Conservation (phyloP, 2,329 filamentous ascomycete species). For the Orbilia javanica region DNA sequence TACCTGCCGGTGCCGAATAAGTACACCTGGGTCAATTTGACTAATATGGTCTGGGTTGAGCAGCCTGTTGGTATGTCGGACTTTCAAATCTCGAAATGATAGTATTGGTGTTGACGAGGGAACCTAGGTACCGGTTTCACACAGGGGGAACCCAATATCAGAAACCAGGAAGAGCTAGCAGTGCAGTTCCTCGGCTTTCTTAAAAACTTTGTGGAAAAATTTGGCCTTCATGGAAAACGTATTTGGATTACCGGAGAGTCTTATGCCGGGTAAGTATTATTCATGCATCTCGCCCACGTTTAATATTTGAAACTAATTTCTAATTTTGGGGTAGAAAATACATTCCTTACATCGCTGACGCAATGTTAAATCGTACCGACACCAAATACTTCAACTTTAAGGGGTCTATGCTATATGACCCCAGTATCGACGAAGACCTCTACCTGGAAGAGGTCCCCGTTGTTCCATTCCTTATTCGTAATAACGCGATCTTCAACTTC, state of each 20-base stretch:
- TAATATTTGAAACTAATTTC: not conserved
- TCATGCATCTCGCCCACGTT: not conserved
- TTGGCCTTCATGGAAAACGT: conserved; percentile 75
- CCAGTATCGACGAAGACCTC: conserved; percentile 69
- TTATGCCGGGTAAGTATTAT: conserved; percentile 74
- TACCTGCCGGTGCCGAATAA: conserved; percentile 74
- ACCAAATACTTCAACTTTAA: conserved; percentile 76
- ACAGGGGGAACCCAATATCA: conserved; percentile 74
- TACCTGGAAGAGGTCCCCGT: conserved; percentile 68
- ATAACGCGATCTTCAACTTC: conserved; percentile 73
- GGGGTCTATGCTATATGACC: conserved; percentile 80
- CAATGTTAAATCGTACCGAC: conserved; percentile 70
- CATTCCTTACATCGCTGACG: conserved; percentile 71
- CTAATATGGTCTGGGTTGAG: conserved; percentile 82
- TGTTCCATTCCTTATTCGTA: conserved; percentile 74
- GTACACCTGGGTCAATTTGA: conserved; percentile 80
- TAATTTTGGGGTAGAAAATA: conserved; percentile 43
- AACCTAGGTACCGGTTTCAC: conserved; percentile 73
- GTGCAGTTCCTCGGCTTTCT: conserved; percentile 82
- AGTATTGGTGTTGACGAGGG: conserved; percentile 64
- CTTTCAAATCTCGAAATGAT: not conserved
- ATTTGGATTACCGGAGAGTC: conserved; percentile 81
- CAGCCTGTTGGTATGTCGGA: conserved; percentile 70
- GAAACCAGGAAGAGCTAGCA: conserved; percentile 76
- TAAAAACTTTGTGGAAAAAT: conserved; percentile 80